These are phyloP conservation scores for Bonia amplexicaulis DNA, from an alignment of 176 grass and related monocot species.

Conservation along the genomic window DNA sequence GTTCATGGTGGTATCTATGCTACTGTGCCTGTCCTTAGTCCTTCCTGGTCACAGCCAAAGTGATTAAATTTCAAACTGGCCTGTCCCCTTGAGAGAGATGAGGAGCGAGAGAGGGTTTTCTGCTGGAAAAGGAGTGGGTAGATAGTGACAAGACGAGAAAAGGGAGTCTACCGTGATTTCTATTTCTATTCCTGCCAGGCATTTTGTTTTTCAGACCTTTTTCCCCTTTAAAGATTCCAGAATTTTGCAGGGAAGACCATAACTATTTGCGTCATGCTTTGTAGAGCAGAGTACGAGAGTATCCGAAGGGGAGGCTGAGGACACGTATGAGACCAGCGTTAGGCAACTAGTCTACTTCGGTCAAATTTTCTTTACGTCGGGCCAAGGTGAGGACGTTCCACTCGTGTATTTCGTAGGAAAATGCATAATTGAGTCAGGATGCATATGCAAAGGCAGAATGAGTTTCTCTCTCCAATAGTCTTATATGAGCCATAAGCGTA, in stretches of 20 bases:
- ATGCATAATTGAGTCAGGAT: background rate
- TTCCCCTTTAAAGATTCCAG: background rate
- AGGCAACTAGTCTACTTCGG: background rate
- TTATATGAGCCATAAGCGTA: too few species aligned
- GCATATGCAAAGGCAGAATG: background rate
- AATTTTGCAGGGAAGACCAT: background rate
- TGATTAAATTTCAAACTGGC: constrained; percentile 3
- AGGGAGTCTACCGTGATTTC: constrained; percentile 22
- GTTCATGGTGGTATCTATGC: background rate
- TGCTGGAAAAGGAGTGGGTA: constrained; percentile 1
- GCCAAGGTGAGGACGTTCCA: background rate
- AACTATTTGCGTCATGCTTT: too few species aligned
- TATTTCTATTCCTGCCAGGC: constrained; percentile 37
- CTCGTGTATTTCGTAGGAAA: background rate
- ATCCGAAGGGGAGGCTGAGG: too few species aligned
- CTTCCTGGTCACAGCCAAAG: background rate
- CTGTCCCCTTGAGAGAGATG: background rate
- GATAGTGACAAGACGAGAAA: constrained; percentile 51
- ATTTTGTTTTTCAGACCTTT: background rate
- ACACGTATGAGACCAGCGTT: too few species aligned
- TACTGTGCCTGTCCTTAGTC: background rate
- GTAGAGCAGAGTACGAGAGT: too few species aligned
- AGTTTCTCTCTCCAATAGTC: background rate
- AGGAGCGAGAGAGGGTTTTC: background rate
- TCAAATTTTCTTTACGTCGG: background rate